A percentile compares a stretch with the other conserved stretches of the same genome.
phyloP scores from a whole-genome alignment of 352 stramenopile species.

The Phytopythium sindhum region DNA sequence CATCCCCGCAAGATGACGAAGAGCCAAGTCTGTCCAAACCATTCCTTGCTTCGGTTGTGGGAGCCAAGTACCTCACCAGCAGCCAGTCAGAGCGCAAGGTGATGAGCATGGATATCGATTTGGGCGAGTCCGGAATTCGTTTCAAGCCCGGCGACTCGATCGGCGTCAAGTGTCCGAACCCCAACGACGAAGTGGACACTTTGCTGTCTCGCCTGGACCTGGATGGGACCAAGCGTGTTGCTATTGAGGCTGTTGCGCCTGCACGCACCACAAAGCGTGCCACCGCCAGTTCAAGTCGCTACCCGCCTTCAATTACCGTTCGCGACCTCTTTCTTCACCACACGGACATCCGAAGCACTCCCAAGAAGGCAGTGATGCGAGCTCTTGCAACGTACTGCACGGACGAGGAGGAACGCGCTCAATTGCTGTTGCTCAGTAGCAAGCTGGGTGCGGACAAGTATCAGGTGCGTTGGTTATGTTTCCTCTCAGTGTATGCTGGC shows the following conservation, averaged over 20 bases:
- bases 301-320: slow-evolving; percentile 57
- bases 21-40: slow-evolving; percentile 48
- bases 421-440: slow-evolving; percentile 66
- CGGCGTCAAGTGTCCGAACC: slow-evolving; percentile 83
- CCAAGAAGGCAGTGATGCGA: slow-evolving; percentile 77
- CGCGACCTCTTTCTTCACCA: slow-evolving; percentile 69
- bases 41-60: slow-evolving; percentile 39
- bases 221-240: slow-evolving; percentile 29
- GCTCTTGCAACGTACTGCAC: slow-evolving; percentile 62
- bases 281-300: slow-evolving; percentile 32
- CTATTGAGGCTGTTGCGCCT: slow-evolving; percentile 24
- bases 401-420: slow-evolving; percentile 54
- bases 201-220: slow-evolving; percentile 55
- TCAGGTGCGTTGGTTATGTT: slow-evolving; percentile 32
- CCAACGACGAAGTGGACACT: slow-evolving; percentile 52
- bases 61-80: slow-evolving; percentile 51
- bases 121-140: slow-evolving; percentile 39
- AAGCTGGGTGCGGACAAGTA: slow-evolving; percentile 64
- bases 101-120: slow-evolving; percentile 47
- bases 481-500: not conserved
- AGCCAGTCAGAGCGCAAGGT: slow-evolving; percentile 51
- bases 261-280: slow-evolving; percentile 26
- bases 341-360: slow-evolving; percentile 78
- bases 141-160: slow-evolving; percentile 86
- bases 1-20: not conserved